Percentiles rank a stretch among this genome's conserved stretches.
Conservation (phyloP, 225 moss, liverwort and hornwort genomes). For the Pleurozium schreberi region DNA sequence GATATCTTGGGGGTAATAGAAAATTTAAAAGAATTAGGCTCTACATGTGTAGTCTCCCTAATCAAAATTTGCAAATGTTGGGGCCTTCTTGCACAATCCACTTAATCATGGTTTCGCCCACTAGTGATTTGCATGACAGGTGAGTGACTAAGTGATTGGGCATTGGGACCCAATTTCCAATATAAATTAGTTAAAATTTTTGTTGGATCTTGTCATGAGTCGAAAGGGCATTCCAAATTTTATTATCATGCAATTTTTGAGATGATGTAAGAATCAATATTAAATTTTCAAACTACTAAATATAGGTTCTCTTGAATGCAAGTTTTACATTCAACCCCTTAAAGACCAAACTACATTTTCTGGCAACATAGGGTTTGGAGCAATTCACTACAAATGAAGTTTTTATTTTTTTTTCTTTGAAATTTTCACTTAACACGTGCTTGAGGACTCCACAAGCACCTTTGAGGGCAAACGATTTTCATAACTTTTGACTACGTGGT, state of each 20-base stretch:
- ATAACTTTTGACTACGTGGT: too few relatives aligned
- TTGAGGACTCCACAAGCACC: too few relatives aligned
- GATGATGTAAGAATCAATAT: neutral
- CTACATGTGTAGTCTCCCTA: neutral
- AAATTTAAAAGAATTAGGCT: neutral
- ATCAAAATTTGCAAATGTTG: neutral
- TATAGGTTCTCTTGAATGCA: neutral
- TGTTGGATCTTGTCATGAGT: neutral
- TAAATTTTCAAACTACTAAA: neutral
- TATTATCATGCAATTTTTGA: neutral
- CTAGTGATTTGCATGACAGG: too few relatives aligned
- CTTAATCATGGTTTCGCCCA: too few relatives aligned
- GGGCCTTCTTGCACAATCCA: neutral
- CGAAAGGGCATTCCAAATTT: neutral
- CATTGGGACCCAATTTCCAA: too few relatives aligned
- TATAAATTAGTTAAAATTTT: neutral
- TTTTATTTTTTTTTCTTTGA: too few relatives aligned
- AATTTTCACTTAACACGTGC: too few relatives aligned
- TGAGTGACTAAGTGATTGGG: too few relatives aligned
- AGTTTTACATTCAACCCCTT: neutral
- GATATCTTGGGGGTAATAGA: fast-evolving
- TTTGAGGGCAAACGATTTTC: too few relatives aligned
- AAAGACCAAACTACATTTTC: too few relatives aligned
- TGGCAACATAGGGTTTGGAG: too few relatives aligned
- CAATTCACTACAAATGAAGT: too few relatives aligned